Conservation (phyloP, 2,329 filamentous ascomycete genomes). For the Apiospora hydei region DNA sequence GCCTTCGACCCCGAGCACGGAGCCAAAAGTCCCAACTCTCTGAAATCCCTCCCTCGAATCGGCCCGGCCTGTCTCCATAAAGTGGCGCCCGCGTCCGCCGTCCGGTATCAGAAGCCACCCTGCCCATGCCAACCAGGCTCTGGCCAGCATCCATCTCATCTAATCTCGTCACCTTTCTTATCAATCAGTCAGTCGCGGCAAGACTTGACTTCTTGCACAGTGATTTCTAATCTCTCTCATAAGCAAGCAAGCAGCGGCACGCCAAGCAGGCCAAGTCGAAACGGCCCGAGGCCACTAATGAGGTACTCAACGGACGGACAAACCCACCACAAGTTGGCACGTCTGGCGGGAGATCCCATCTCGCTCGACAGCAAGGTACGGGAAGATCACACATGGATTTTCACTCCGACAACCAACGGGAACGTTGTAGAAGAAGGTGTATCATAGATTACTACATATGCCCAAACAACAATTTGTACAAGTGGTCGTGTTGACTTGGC, state of each 20-base stretch:
- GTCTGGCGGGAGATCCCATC: neutral
- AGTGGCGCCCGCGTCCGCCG: neutral
- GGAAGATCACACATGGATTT: neutral
- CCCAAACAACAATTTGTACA: neutral
- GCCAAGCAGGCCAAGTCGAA: neutral
- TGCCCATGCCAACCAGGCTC: neutral
- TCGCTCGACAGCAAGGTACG: neutral
- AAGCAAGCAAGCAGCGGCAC: neutral
- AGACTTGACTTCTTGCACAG: neutral
- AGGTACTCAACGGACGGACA: neutral
- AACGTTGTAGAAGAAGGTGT: neutral
- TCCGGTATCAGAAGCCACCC: slow-evolving; percentile 1
- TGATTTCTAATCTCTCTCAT: slow-evolving; percentile 14
- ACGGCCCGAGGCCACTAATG: slow-evolving; percentile 11
- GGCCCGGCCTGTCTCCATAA: slow-evolving; percentile 12
- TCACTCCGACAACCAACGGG: neutral
- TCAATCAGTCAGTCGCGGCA: slow-evolving; percentile 2
- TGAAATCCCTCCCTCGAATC: slow-evolving; percentile 5
- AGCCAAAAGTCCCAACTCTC: neutral
- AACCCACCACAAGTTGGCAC: neutral
- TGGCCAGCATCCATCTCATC: neutral
- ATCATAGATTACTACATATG: neutral
- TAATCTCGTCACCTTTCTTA: neutral
- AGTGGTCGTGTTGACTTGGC: neutral
- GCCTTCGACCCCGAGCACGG: too few species aligned